phyloP scores from a whole-genome alignment of 2,329 filamentous ascomycete species.

The Fusarium chaquense region DNA sequence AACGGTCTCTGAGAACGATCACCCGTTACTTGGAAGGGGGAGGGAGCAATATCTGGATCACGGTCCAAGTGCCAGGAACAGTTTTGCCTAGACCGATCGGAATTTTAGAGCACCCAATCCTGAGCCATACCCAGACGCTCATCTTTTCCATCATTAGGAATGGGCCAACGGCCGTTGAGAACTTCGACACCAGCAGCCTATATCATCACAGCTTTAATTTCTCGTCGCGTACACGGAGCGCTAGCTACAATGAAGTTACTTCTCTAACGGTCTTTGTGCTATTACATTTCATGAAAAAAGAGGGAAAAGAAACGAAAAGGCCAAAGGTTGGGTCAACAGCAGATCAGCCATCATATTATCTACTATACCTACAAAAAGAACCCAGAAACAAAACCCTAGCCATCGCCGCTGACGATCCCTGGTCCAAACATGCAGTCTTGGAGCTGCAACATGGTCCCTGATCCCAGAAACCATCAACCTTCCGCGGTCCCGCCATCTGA shows the following conservation, averaged over 20 bases:
- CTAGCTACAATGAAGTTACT: constrained; percentile 6
- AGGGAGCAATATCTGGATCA: constrained; percentile 19
- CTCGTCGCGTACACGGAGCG: constrained; percentile 17
- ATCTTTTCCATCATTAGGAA: constrained; percentile 37
- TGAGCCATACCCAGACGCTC: constrained; percentile 40
- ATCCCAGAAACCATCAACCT: constrained; percentile 26
- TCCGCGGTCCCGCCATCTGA: constrained; percentile 26
- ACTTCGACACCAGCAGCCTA: constrained; percentile 22
- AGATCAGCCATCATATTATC: neutral
- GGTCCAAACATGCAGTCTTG: constrained; percentile 15
- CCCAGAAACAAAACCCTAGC: constrained; percentile 31
- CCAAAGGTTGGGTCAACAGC: neutral
- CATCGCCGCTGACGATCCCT: constrained; percentile 13
- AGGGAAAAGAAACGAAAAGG: neutral
- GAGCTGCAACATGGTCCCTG: constrained; percentile 16
- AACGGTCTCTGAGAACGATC: constrained; percentile 29
- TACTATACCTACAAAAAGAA: constrained; percentile 9
- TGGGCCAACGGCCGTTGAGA: constrained; percentile 41
- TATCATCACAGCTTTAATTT: constrained; percentile 38
- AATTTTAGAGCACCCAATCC: constrained; percentile 41
- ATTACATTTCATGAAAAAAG: neutral
- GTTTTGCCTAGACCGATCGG: constrained; percentile 25
- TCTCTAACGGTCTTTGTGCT: neutral
- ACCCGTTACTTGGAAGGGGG: constrained; percentile 24
- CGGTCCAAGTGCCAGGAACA: constrained; percentile 41